phyloP scores from a whole-genome alignment of 257 asterid genomes.

The Solanum pennellii region DNA sequence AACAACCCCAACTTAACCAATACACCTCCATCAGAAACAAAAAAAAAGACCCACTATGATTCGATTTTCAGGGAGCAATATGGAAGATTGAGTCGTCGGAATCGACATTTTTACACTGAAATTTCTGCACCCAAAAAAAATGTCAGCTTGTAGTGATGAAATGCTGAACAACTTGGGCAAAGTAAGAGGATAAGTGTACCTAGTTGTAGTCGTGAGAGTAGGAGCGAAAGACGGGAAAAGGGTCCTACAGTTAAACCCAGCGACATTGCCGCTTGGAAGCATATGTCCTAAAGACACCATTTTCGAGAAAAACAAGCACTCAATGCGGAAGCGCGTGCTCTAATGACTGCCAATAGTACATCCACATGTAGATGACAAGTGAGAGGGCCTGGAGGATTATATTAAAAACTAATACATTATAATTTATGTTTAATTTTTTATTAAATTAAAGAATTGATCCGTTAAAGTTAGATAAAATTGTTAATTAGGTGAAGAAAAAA shows the following conservation, averaged over 20 bases:
- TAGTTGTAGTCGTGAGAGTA: neutral
- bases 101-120: slow-evolving; percentile 41
- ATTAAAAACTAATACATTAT: too few relatives aligned
- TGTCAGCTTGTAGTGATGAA: neutral
- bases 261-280: neutral
- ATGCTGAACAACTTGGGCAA: neutral
- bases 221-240: neutral
- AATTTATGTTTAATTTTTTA: too few relatives aligned
- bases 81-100: slow-evolving; percentile 12
- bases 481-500: too few relatives aligned
- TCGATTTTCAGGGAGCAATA: slow-evolving; percentile 35
- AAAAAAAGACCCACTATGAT: slow-evolving; percentile 32
- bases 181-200: neutral
- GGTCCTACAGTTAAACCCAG: neutral
- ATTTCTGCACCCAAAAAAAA: slow-evolving; percentile 8
- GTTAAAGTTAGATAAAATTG: too few relatives aligned
- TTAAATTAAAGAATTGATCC: too few relatives aligned
- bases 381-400: neutral
- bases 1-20: neutral
- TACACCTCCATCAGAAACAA: neutral
- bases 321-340: neutral
- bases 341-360: neutral
- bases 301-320: neutral
- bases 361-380: neutral
- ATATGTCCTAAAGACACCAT: neutral